These are phyloP conservation scores for Passalora sequoiae DNA, from an alignment of 2,329 filamentous ascomycete genomes.

Conservation along the genomic window DNA sequence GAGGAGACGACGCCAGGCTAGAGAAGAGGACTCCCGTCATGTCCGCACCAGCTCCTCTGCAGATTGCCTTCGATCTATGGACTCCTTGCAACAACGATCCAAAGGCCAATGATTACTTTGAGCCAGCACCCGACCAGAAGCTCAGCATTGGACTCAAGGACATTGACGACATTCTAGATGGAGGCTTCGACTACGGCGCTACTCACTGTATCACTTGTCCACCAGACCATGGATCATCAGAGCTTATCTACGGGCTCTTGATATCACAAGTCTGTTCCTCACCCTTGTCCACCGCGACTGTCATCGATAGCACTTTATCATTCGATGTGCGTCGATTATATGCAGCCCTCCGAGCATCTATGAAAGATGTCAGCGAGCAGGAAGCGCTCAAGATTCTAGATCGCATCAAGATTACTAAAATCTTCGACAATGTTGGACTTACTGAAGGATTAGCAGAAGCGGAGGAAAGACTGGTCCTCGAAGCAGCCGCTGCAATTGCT, in stretches of 20 bases:
- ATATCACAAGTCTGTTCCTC: conserved; percentile 36
- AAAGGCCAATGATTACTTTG: conserved; percentile 52
- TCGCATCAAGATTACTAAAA: conserved; percentile 45
- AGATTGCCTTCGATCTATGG: conserved; percentile 11
- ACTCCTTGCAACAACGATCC: conserved; percentile 35
- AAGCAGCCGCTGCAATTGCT: background rate
- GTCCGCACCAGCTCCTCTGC: conserved; percentile 6
- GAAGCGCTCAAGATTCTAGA: conserved; percentile 38
- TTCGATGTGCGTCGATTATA: conserved; percentile 42
- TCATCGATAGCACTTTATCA: conserved; percentile 45
- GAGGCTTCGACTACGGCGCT: conserved; percentile 36
- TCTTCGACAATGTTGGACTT: conserved; percentile 48
- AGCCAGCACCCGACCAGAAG: conserved; percentile 72
- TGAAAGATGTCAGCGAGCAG: conserved; percentile 12
- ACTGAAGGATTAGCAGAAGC: conserved; percentile 45
- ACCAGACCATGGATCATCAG: conserved; percentile 19
- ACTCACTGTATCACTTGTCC: conserved; percentile 37
- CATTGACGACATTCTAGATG: conserved; percentile 36
- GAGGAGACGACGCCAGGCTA: too few species aligned
- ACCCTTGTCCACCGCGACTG: conserved; percentile 31
- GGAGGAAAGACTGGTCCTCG: conserved; percentile 31
- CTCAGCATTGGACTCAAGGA: conserved; percentile 39
- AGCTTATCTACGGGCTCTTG: conserved; percentile 36
- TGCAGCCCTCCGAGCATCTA: conserved; percentile 6
- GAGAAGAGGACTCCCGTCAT: too few species aligned